Base-by-base conservation (phyloP, 31 red algal genomes). In the Odonthalia washingtoniensis region DNA sequence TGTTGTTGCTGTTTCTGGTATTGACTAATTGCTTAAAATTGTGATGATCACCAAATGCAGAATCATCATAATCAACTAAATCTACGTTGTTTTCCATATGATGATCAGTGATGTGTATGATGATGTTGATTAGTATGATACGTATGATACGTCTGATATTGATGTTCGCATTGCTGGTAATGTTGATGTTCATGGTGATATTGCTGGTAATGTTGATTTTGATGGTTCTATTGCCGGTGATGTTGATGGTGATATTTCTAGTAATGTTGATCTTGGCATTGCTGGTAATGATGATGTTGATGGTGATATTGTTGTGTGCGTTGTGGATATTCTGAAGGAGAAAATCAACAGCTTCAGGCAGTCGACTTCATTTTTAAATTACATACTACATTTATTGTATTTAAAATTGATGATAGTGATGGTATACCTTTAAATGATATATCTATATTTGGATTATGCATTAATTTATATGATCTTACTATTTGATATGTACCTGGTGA, bases 271-370 rank as follows among this genome's bases (percentile, higher is more conserved):
- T 35, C 84, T 83, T 66, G 79, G 69, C 4, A 72, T 79, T 44
- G 92, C 77, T 28, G 92, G 83, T 49, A 78, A 96, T 32, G 97
- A 91, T 52, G 96, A 94, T 63, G 53, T 99, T 60, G 94, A 89
- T 4, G 97, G 72, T 45, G 75, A 63, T 4, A 45, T 26, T 16
- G 94, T n/a, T n/a, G n/a, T n/a, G n/a, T n/a, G n/a, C n/a, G n/a
- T n/a, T n/a, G n/a, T n/a, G n/a, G n/a, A n/a, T n/a, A n/a, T n/a
- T n/a, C 97, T 67, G 92, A 94, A n/a, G 91, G 81, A 64, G 92
- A 95, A 66, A 96, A 78, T 80, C 96, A 94, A 62, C 97, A 99
- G 2, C 91, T 81, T 72, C 97, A 99, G n/a, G 72, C 78, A 33
- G 87, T 46, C 46, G 97, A 91, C 38, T 90, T 72, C 24, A 69